Evolutionary conservation across 1,139 yeast genomes (phyloP).

Genomic region (Magnusiomyces fungicola): DNA sequence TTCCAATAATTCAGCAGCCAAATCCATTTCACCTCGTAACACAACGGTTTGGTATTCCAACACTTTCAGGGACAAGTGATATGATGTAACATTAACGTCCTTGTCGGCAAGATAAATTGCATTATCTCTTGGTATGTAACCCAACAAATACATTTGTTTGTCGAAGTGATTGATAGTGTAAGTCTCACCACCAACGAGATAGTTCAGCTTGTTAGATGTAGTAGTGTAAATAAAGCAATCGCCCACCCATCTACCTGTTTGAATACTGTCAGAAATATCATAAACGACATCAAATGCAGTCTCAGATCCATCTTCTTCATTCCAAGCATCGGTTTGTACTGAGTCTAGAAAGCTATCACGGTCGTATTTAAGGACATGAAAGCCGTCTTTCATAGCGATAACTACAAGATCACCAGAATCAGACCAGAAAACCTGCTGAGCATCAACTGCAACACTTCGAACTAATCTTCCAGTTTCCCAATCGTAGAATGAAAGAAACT

Average conservation of each 20-base stretch:
- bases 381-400: constrained; percentile 64
- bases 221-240: constrained; percentile 93
- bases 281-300: constrained; percentile 76
- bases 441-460: constrained; percentile 70
- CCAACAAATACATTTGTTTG: constrained; percentile 76
- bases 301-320: constrained; percentile 83
- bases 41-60: constrained; percentile 94
- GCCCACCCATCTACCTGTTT: constrained; percentile 93
- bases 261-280: constrained; percentile 73
- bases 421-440: constrained; percentile 78
- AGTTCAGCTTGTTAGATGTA: constrained; percentile 77
- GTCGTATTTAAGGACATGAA: constrained; percentile 74
- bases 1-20: constrained; percentile 59
- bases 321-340: constrained; percentile 46
- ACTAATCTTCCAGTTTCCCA: constrained; percentile 87
- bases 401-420: constrained; percentile 87
- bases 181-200: constrained; percentile 89
- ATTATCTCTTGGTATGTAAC: constrained; percentile 85
- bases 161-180: constrained; percentile 92
- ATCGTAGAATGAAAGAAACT: constrained; percentile 79
- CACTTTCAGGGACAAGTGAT: constrained; percentile 75
- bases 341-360: constrained; percentile 62
- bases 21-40: constrained; percentile 83
- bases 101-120: constrained; percentile 87
- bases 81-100: constrained; percentile 75